These are phyloP conservation scores for Solanum chacoense DNA, from an alignment of 305 asterid genomes.

Conservation along the genomic window DNA sequence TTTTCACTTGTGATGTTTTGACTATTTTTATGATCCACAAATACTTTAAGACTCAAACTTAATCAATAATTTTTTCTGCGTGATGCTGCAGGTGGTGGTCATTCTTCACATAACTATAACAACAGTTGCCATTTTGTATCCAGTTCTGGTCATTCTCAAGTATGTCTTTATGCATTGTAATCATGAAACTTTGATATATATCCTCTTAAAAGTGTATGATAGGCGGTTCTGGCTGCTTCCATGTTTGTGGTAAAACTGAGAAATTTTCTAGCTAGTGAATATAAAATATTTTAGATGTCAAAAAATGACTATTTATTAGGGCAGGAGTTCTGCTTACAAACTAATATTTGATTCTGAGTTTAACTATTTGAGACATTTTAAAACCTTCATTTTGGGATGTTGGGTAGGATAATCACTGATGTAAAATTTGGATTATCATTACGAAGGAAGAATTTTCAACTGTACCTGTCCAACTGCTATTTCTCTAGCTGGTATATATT, in stretches of 20 bases:
- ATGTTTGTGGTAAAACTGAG: background rate
- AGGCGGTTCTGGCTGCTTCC: background rate
- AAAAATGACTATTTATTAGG: background rate
- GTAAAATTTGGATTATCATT: background rate
- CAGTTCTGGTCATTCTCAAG: constrained; percentile 85
- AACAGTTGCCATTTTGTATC: constrained; percentile 54
- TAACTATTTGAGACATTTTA: background rate
- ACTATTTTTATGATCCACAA: background rate
- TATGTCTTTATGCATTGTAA: constrained; percentile 22
- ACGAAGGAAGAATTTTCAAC: background rate
- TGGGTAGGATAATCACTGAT: background rate
- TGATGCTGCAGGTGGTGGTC: constrained; percentile 59
- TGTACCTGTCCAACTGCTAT: background rate
- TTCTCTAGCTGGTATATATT: background rate
- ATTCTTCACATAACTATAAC: constrained; percentile 56
- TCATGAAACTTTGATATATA: background rate
- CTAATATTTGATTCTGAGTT: background rate
- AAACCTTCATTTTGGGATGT: background rate
- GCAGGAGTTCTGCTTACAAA: background rate
- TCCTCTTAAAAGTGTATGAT: background rate
- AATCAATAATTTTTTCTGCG: background rate
- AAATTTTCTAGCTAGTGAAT: background rate
- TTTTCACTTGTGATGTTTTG: background rate
- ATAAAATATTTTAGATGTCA: background rate
- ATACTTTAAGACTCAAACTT: background rate